Conservation (phyloP, 2,329 filamentous ascomycete genomes). For the Beauveria caledonica region DNA sequence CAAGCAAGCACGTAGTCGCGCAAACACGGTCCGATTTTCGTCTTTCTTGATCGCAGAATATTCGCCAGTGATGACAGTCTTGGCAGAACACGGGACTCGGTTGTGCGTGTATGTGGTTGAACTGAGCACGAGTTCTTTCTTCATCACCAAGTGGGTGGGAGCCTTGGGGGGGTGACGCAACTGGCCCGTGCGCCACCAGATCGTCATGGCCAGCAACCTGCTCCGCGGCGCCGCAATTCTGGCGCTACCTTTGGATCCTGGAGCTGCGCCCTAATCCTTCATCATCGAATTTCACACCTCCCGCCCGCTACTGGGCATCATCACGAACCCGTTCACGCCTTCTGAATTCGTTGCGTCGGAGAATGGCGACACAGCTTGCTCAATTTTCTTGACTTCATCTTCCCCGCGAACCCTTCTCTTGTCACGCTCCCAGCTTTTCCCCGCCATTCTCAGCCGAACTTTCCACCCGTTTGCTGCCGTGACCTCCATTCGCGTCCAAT, state of each 20-base stretch:
- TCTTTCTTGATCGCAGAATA: no score
- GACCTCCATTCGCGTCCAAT: background rate
- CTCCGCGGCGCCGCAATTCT: background rate
- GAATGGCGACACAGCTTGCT: slow-evolving; percentile 1
- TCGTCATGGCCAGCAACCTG: slow-evolving; percentile 3
- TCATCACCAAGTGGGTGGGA: no score
- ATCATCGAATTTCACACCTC: background rate
- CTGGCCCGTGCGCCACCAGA: slow-evolving; percentile 11
- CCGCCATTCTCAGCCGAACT: slow-evolving; percentile 11
- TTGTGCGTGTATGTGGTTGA: no score
- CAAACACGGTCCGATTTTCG: no score
- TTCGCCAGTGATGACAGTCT: no score
- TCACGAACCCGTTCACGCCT: background rate
- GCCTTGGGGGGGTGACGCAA: slow-evolving; percentile 8
- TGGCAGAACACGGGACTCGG: no score
- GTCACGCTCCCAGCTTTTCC: slow-evolving; percentile 4
- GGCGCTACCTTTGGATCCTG: slow-evolving; percentile 3
- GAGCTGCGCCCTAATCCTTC: slow-evolving; percentile 4
- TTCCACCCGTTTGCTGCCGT: background rate
- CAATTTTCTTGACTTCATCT: background rate
- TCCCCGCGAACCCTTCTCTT: background rate
- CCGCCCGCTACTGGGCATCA: slow-evolving; percentile 1
- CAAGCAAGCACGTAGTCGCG: no score
- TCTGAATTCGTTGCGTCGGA: background rate
- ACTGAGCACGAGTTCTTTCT: no score